Evolutionary conservation across 2,329 filamentous ascomycete species (phyloP).

Genomic region (Trichoderma simmonsii): DNA sequence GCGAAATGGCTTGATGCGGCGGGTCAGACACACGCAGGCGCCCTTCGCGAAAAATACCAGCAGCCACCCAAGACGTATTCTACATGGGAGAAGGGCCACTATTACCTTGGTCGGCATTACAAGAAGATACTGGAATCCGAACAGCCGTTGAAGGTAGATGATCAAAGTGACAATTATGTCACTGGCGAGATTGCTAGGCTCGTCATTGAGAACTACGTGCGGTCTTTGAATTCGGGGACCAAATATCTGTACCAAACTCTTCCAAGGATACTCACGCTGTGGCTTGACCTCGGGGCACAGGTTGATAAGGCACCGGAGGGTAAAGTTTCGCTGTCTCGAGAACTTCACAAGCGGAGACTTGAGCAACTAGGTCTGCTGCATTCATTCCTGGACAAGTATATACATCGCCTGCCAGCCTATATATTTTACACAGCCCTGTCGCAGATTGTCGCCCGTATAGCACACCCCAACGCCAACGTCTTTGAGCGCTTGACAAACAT

Average conservation of each 20-base stretch:
- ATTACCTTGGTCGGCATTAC: slow-evolving; percentile 95
- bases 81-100: slow-evolving; percentile 95
- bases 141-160: slow-evolving; percentile 69
- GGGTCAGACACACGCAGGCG: slow-evolving; percentile 84
- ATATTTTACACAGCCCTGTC: slow-evolving; percentile 81
- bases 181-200: slow-evolving; percentile 82
- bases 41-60: slow-evolving; percentile 78
- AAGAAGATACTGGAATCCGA: slow-evolving; percentile 93
- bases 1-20: slow-evolving; percentile 96
- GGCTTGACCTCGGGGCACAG: slow-evolving; percentile 84
- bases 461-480: slow-evolving; percentile 75
- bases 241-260: slow-evolving; percentile 96
- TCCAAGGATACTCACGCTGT: slow-evolving; percentile 86
- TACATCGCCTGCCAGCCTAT: slow-evolving; percentile 67
- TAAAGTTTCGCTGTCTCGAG: slow-evolving; percentile 51
- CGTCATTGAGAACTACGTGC: slow-evolving; percentile 89
- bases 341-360: slow-evolving; percentile 55
- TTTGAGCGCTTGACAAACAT: slow-evolving; percentile 75
- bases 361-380: slow-evolving; percentile 69
- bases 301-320: slow-evolving; percentile 60
- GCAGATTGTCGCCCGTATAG: slow-evolving; percentile 94
- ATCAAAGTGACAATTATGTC: slow-evolving; percentile 73
- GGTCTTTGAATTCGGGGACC: slow-evolving; percentile 81
- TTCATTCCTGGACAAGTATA: slow-evolving; percentile 74
- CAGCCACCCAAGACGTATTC: slow-evolving; percentile 67